phyloP scores from a whole-genome alignment of 1,284 basidiomycete genomes.

The Melampsora larici-populina region DNA sequence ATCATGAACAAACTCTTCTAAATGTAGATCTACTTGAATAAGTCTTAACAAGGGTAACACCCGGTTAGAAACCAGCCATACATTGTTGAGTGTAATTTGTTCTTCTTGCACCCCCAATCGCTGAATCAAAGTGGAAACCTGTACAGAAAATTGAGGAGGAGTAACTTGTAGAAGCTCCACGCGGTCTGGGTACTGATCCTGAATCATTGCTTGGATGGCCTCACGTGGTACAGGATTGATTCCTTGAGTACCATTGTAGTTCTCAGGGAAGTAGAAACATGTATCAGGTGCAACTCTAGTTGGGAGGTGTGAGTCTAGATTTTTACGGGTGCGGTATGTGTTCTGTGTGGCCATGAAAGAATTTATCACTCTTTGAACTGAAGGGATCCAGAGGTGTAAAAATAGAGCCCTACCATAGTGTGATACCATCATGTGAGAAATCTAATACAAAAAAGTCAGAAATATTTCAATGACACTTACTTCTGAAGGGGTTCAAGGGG shows the following conservation, averaged over 20 bases:
- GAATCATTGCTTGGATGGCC: neutral
- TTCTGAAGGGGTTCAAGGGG: neutral
- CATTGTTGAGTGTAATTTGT: neutral
- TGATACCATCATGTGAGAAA: neutral
- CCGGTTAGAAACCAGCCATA: neutral
- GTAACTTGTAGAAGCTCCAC: neutral
- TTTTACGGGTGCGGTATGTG: neutral
- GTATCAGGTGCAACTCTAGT: neutral
- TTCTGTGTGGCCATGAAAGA: neutral
- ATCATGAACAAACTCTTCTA: no score
- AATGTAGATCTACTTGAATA: neutral
- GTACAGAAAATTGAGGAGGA: neutral
- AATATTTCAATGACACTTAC: neutral
- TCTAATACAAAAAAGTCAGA: neutral
- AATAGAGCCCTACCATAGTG: neutral
- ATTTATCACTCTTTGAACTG: neutral
- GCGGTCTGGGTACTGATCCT: neutral
- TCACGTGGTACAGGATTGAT: neutral
- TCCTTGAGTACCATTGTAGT: neutral
- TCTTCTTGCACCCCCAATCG: neutral
- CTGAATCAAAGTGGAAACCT: neutral
- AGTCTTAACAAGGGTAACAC: no score
- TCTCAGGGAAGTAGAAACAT: neutral
- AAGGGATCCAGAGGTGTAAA: no score
- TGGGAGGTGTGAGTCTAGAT: no score